A percentile compares a stretch with the other conserved stretches of the same genome.
Conservation (phyloP, 1,284 basidiomycete genomes). For the Trametes versicolor region DNA sequence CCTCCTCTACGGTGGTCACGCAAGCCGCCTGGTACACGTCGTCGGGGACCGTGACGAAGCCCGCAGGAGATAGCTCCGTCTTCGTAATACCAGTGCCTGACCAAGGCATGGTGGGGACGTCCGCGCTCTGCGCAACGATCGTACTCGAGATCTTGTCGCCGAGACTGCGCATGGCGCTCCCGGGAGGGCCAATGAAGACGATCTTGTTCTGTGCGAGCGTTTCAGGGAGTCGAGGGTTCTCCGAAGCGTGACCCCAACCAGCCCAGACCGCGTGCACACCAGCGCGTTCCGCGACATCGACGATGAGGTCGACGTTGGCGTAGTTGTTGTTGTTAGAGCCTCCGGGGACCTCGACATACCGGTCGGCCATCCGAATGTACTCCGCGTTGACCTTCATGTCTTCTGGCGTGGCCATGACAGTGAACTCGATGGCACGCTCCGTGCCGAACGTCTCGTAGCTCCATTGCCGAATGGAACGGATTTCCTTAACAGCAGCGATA, state of each 20-base stretch:
- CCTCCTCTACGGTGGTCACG: conserved; percentile 91
- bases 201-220: conserved; percentile 94
- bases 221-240: conserved; percentile 99
- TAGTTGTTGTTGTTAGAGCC: conserved; percentile 99
- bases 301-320: conserved; percentile 99
- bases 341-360: conserved; percentile 98
- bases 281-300: conserved; percentile 96
- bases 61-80: conserved; percentile 86
- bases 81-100: conserved; percentile 96
- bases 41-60: conserved; percentile 95
- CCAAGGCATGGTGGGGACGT: conserved; percentile 99
- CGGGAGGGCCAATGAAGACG: conserved; percentile 99
- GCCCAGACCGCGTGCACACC: conserved; percentile 99
- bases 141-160: conserved; percentile 99
- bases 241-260: conserved; percentile 99
- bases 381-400: conserved; percentile 99
- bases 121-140: conserved; percentile 96
- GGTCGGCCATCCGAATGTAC: conserved; percentile 99
- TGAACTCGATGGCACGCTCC: conserved; percentile 97
- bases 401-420: conserved; percentile 99
- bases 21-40: conserved; percentile 93
- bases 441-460: conserved; percentile 99
- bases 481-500: conserved; percentile 99
- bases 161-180: conserved; percentile 98
- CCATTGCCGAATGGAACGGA: conserved; percentile 99